Base-by-base conservation (phyloP, 2,329 filamentous ascomycete species). In the Clathrospora elynae region DNA sequence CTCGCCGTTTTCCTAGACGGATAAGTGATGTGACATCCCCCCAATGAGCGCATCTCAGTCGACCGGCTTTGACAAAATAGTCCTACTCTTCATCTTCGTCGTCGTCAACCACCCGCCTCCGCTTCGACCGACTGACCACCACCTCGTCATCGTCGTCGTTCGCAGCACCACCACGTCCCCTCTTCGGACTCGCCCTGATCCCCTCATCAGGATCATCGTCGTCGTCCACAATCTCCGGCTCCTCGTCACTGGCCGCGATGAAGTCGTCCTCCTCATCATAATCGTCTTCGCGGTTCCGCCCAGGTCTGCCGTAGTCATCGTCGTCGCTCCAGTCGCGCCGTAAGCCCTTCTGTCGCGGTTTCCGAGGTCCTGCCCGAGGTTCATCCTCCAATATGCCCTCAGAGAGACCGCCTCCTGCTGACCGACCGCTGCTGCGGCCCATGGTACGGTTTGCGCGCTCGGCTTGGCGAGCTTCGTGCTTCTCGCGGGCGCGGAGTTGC, bases 231-330 rank as follows among this genome's bases (percentile, higher is more conserved):
- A 79, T 82, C 45, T 76, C 72, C 26, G 81, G 82, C 28, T 90
- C 88, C 45, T 89, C 86, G 53, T 90, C 87, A 58, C 85, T 90
- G 3, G 77, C 78, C 3, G 86, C 88, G 42, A 92, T 80, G 64
- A 92, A 92, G 43, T 86, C 88, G 61, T 92, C 88, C 22, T 86
- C 86, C 63, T 86, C 79, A 50, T 91, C 87, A 63, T 92, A 92
- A 56, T 89, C 86, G 53, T 91, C 86, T 46, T 85, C 79, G 37
- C 81, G 80, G 20, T 78, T 78, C 24, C 80, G 78, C 11, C 82
- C 81, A 6, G 54, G 53, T 13, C 84, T 75, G 46, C 88, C 86
- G 55, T 89, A 86, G 57, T 90, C 88, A 6, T 88, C 88, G 59
- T 91, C 87, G 48, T 89, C 87, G 55, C 88, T 87, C 46, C 73